phyloP scores from a whole-genome alignment of 148 eudicot genomes.

The Cornus kousa region DNA sequence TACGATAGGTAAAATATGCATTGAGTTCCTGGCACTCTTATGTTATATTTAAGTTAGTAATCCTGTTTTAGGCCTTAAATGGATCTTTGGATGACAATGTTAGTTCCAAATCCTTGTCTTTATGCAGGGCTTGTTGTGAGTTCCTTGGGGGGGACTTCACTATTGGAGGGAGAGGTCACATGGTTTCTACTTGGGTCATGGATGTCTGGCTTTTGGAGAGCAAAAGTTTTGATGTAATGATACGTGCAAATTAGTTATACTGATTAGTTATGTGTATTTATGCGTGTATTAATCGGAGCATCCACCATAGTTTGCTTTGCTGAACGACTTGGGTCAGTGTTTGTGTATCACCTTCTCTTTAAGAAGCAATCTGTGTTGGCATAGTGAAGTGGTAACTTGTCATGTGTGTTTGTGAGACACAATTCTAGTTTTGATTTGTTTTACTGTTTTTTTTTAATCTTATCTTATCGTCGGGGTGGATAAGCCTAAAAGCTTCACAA shows the following conservation, averaged over 20 bases:
- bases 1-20: neutral
- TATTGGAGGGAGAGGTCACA: neutral
- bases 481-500: too few relatives aligned
- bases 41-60: too few relatives aligned
- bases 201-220: neutral
- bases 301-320: neutral
- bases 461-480: too few relatives aligned
- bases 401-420: too few relatives aligned
- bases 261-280: neutral
- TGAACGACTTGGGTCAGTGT: neutral
- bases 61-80: neutral
- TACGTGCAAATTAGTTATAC: neutral
- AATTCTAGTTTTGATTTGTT: too few relatives aligned
- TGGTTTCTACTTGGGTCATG: neutral
- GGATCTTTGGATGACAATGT: neutral
- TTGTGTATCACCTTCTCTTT: neutral
- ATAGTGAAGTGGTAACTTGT: too few relatives aligned
- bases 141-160: neutral
- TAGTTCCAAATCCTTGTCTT: neutral
- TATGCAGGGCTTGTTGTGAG: neutral
- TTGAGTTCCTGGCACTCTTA: neutral
- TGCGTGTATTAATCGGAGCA: neutral
- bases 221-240: neutral
- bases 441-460: too few relatives aligned
- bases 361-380: too few relatives aligned